phyloP scores from a whole-genome alignment of 2,329 filamentous ascomycete species.

The Curvularia eragrostidis region DNA sequence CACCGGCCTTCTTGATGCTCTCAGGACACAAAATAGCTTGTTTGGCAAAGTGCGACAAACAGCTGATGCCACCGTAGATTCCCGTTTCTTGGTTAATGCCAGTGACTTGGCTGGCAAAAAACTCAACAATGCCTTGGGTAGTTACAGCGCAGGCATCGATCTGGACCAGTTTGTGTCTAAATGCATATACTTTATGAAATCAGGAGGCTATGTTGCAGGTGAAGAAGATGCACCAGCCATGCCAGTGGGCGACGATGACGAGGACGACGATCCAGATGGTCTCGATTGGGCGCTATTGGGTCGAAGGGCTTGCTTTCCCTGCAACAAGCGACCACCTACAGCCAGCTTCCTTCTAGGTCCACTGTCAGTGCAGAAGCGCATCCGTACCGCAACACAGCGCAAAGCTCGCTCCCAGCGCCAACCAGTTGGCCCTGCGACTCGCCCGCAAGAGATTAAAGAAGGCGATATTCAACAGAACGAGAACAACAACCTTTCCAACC shows the following conservation, averaged over 20 bases:
- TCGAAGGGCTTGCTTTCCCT: slow-evolving; percentile 74
- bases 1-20: slow-evolving; percentile 69
- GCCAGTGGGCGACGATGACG: slow-evolving; percentile 62
- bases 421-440: slow-evolving; percentile 69
- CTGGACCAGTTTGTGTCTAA: slow-evolving; percentile 92
- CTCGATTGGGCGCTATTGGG: slow-evolving; percentile 88
- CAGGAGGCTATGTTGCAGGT: slow-evolving; percentile 59
- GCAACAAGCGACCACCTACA: slow-evolving; percentile 75
- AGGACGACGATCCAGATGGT: slow-evolving; percentile 70
- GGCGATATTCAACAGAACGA: slow-evolving; percentile 78
- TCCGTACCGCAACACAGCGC: slow-evolving; percentile 70
- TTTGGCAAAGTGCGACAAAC: slow-evolving; percentile 81
- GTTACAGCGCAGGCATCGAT: slow-evolving; percentile 77
- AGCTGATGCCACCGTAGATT: slow-evolving; percentile 87
- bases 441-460: slow-evolving; percentile 77
- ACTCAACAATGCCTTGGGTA: slow-evolving; percentile 75
- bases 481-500: slow-evolving; percentile 77
- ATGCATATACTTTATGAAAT: slow-evolving; percentile 84
- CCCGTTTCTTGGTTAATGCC: slow-evolving; percentile 79
- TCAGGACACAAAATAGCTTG: slow-evolving; percentile 70
- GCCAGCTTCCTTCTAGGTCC: slow-evolving; percentile 88
- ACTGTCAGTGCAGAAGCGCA: slow-evolving; percentile 85
- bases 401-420: slow-evolving; percentile 73
- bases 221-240: slow-evolving; percentile 61
- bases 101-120: slow-evolving; percentile 83